Conservation (phyloP, 2,329 filamentous ascomycete species). For the Penicillium expansum region DNA sequence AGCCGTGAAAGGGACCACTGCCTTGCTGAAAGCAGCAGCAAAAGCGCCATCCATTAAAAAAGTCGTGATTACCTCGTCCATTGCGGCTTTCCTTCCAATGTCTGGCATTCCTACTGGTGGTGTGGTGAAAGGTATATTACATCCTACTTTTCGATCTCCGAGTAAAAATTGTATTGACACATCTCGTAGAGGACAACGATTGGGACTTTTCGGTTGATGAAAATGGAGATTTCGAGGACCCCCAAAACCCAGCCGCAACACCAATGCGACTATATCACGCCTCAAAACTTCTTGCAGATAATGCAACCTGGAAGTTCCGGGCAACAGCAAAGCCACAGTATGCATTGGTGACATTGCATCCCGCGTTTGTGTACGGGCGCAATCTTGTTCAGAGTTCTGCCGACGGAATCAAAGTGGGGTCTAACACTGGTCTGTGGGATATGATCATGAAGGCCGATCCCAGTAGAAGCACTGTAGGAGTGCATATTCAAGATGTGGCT, state of each 20-base stretch:
- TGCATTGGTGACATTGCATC: conserved; percentile 24
- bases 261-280: conserved; percentile 23
- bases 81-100: conserved; percentile 19
- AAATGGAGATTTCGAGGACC: conserved; percentile 13
- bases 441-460: conserved; percentile 16
- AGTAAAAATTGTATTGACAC: background rate
- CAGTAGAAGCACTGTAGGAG: background rate
- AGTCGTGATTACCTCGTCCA: conserved; percentile 24
- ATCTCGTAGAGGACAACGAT: conserved; percentile 20
- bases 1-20: conserved; percentile 21
- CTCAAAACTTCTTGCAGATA: conserved; percentile 27
- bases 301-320: conserved; percentile 22
- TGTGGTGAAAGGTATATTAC: conserved; percentile 17
- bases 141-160: no score
- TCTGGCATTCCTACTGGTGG: conserved; percentile 18
- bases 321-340: conserved; percentile 17
- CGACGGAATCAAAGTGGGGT: conserved; percentile 6
- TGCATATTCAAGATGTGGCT: conserved; percentile 29
- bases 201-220: conserved; percentile 22
- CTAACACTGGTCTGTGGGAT: conserved; percentile 18
- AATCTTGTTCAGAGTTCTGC: conserved; percentile 22
- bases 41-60: conserved; percentile 23
- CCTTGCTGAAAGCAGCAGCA: conserved; percentile 18
- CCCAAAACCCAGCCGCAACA: conserved; percentile 9
- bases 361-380: conserved; percentile 22